phyloP scores from a whole-genome alignment of 495 filamentous ascomycete species.

The Penicillium lagena region DNA sequence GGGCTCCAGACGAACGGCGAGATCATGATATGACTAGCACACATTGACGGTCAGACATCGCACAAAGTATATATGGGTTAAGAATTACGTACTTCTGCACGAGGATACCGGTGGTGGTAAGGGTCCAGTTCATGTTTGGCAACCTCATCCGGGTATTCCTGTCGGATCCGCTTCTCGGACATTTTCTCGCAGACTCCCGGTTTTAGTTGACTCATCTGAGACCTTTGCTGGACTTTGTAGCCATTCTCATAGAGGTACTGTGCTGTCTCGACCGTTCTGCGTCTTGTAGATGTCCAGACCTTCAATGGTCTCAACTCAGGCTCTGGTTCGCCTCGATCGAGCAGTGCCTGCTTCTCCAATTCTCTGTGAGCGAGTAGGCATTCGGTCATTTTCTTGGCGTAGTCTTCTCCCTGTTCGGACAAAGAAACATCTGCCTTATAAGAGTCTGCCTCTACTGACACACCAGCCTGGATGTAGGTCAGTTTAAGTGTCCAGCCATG shows the following conservation, averaged over 20 bases:
- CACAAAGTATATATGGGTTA: background rate
- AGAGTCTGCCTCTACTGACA: slow-evolving; percentile 69
- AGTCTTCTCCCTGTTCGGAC: slow-evolving; percentile 74
- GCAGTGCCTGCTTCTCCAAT: slow-evolving; percentile 62
- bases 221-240: slow-evolving; percentile 80
- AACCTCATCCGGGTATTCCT: slow-evolving; percentile 82
- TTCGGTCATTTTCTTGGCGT: slow-evolving; percentile 82
- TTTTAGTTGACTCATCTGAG: slow-evolving; percentile 95
- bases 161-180: slow-evolving; percentile 70
- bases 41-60: background rate
- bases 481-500: background rate
- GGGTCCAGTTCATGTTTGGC: slow-evolving; percentile 89
- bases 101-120: slow-evolving; percentile 94
- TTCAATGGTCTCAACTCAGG: slow-evolving; percentile 71
- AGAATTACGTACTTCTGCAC: slow-evolving; percentile 66
- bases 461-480: slow-evolving; percentile 40
- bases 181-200: slow-evolving; percentile 93
- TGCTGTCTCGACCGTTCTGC: slow-evolving; percentile 86
- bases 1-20: slow-evolving; percentile 95
- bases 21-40: slow-evolving; percentile 87
- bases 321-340: slow-evolving; percentile 61
- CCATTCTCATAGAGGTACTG: slow-evolving; percentile 69
- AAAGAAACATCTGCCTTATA: slow-evolving; percentile 87
- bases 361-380: slow-evolving; percentile 75
- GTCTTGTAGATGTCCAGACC: slow-evolving; percentile 90